Conservation (phyloP, 306 rosid species). For the Vigna angularis region DNA sequence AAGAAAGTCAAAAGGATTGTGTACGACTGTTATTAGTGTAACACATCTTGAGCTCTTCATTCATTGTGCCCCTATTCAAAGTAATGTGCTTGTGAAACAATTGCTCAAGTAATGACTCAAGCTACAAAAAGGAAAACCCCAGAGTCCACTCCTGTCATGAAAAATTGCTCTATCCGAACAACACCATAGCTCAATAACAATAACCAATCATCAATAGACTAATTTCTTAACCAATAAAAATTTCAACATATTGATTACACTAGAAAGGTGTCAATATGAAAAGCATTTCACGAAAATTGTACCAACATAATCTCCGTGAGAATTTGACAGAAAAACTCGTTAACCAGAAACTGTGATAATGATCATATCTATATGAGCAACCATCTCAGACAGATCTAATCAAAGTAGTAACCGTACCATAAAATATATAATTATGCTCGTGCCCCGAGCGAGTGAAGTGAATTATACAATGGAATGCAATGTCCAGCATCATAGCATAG, state of each 20-base stretch:
- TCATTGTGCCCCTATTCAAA: neutral
- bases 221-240: neutral
- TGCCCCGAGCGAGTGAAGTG: slow-evolving; percentile 25
- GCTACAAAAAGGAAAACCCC: neutral
- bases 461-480: slow-evolving; percentile 29
- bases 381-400: slow-evolving; percentile 20
- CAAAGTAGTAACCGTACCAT: slow-evolving; percentile 3
- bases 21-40: slow-evolving; percentile 9
- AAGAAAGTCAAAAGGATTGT: slow-evolving; percentile 31
- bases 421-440: slow-evolving; percentile 17
- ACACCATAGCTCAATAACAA: neutral
- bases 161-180: slow-evolving; percentile 6
- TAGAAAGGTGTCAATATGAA: slow-evolving; percentile 10
- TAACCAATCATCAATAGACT: slow-evolving; percentile 15
- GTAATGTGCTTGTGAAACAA: neutral
- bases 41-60: neutral
- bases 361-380: neutral
- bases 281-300: slow-evolving; percentile 11
- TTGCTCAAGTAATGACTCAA: neutral
- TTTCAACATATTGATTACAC: slow-evolving; percentile 19
- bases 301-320: neutral
- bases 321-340: slow-evolving; percentile 20
- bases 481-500: slow-evolving; percentile 8
- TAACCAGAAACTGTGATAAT: slow-evolving; percentile 18
- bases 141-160: neutral